phyloP scores from a whole-genome alignment of 768 basidiomycete species.

The Zangia roseola region DNA sequence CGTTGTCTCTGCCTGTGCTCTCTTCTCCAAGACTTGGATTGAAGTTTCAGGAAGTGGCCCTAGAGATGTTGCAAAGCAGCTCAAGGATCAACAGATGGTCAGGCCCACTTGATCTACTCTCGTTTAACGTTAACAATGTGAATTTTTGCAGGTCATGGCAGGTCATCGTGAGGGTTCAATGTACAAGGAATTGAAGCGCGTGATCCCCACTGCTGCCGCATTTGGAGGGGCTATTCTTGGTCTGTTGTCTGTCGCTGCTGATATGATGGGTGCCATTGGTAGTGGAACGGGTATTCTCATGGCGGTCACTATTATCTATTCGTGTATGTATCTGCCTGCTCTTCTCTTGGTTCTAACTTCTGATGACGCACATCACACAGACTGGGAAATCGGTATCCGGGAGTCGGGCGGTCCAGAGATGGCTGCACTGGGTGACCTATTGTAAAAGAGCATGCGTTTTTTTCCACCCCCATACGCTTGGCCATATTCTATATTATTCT shows the following conservation, averaged over 20 bases:
- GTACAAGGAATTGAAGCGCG: constrained; percentile 98
- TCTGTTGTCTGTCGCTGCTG: constrained; percentile 84
- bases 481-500: constrained; percentile 1
- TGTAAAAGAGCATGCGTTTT: constrained; percentile 40
- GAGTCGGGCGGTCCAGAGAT: constrained; percentile 84
- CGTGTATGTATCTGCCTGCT: constrained; percentile 37
- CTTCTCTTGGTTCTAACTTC: neutral
- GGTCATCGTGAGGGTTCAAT: constrained; percentile 95
- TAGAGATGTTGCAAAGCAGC: constrained; percentile 93
- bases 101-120: constrained; percentile 1
- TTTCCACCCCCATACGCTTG: constrained; percentile 2
- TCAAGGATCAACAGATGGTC: constrained; percentile 98
- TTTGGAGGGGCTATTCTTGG: constrained; percentile 98
- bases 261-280: constrained; percentile 94
- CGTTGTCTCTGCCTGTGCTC: constrained; percentile 90
- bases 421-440: constrained; percentile 74
- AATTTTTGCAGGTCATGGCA: constrained; percentile 59
- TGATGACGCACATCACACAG: constrained; percentile 35
- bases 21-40: constrained; percentile 99
- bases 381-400: constrained; percentile 89
- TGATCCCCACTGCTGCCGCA: constrained; percentile 96
- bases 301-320: constrained; percentile 98
- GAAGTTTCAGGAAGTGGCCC: constrained; percentile 97
- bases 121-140: neutral
- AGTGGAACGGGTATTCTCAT: constrained; percentile 95